Evolutionary conservation across 2,329 filamentous ascomycete species (phyloP).

Genomic region (Cadophora sp.): DNA sequence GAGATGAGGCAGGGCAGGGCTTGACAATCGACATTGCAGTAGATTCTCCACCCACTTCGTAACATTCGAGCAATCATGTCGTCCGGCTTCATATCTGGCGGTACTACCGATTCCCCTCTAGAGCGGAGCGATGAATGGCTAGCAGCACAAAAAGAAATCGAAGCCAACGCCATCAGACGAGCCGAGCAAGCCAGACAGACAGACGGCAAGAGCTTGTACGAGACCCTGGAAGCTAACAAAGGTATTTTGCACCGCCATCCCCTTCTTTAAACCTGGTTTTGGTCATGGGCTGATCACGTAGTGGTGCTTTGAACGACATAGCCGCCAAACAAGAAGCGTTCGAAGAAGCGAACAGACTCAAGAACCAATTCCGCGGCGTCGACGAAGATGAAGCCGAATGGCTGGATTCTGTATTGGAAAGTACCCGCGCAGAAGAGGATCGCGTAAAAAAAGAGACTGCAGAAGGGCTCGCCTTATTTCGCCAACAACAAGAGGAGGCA

Average conservation of each 20-base stretch:
- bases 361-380: slow-evolving; percentile 79
- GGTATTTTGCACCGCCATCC: slow-evolving; percentile 51
- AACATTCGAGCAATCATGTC: slow-evolving; percentile 46
- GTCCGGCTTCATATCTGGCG: slow-evolving; percentile 58
- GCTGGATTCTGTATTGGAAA: slow-evolving; percentile 63
- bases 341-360: slow-evolving; percentile 73
- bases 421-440: slow-evolving; percentile 60
- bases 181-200: slow-evolving; percentile 48
- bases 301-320: slow-evolving; percentile 46
- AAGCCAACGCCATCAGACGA: slow-evolving; percentile 41
- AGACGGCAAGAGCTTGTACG: slow-evolving; percentile 68
- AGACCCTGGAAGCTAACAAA: slow-evolving; percentile 83
- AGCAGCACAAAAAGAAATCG: slow-evolving; percentile 47
- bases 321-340: slow-evolving; percentile 84
- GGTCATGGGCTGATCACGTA: slow-evolving; percentile 43
- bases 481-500: slow-evolving; percentile 54
- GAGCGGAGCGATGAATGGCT: slow-evolving; percentile 47
- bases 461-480: slow-evolving; percentile 61
- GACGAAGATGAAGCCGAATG: slow-evolving; percentile 84
- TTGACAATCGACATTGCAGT: neutral
- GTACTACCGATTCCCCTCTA: slow-evolving; percentile 51
- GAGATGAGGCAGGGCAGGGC: no score
- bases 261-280: slow-evolving; percentile 8
- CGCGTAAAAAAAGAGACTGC: slow-evolving; percentile 60
- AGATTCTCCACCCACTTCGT: no score